Evolutionary conservation across 2,329 filamentous ascomycete species (phyloP).

Genomic region (Harringtonia lauricola): DNA sequence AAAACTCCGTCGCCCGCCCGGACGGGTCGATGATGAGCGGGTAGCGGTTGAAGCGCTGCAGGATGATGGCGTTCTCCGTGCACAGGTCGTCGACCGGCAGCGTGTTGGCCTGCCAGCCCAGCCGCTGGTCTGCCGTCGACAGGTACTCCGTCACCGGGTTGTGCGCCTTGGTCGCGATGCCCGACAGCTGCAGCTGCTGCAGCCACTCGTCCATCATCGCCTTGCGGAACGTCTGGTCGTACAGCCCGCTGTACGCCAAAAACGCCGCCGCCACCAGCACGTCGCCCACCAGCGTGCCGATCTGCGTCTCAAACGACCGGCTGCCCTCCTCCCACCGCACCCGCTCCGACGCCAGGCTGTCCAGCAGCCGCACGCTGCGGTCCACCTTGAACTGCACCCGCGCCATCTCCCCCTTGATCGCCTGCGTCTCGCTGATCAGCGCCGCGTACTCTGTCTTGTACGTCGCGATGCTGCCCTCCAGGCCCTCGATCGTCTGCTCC

Average conservation of each 20-base stretch:
- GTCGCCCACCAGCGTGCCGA: conserved; percentile 90
- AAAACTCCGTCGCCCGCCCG: conserved; percentile 84
- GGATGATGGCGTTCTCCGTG: conserved; percentile 95
- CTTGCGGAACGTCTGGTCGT: conserved; percentile 96
- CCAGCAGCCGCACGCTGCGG: conserved; percentile 83
- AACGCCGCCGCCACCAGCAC: conserved; percentile 95
- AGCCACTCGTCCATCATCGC: conserved; percentile 97
- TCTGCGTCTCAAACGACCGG: conserved; percentile 96
- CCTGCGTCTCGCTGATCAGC: conserved; percentile 91
- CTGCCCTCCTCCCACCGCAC: conserved; percentile 93
- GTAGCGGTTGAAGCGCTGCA: conserved; percentile 97
- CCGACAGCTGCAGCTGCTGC: conserved; percentile 85
- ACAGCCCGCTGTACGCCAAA: conserved; percentile 91
- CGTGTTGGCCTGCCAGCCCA: conserved; percentile 89
- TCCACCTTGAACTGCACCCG: conserved; percentile 97
- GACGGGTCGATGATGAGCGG: conserved; percentile 97
- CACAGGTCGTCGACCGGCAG: conserved; percentile 94
- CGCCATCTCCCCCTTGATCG: conserved; percentile 94
- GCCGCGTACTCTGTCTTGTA: conserved; percentile 96
- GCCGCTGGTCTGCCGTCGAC: conserved; percentile 87
- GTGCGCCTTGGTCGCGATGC: conserved; percentile 82
- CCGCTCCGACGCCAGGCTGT: conserved; percentile 90
- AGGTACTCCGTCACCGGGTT: conserved; percentile 95
- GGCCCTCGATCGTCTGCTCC: conserved; percentile 69
- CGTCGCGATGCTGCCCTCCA: conserved; percentile 83